Evolutionary conservation across 257 asterid species (phyloP), one percentile per base, ranked within the genome.

Genomic region (Apocynum venetum): DNA sequence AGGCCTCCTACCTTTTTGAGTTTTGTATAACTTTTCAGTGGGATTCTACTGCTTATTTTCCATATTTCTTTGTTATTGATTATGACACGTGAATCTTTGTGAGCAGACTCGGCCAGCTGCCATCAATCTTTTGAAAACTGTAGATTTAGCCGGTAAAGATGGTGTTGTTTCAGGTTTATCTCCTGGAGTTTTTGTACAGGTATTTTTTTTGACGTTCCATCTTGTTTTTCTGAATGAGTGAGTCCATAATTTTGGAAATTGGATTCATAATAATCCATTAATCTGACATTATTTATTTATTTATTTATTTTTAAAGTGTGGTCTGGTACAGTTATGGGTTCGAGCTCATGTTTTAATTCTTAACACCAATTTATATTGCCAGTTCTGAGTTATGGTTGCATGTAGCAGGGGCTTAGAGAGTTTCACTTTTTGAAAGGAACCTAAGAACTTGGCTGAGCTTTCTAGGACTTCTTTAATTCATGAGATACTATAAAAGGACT

Each of bases 151-250:
- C 77, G 97, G 97, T 81, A 89, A 85, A 83, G 93, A 85, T 79
- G 97, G 97, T 80, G 85, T 93, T 78, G 20, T 88, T 80, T 93
- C 99, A 65, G 98, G 91, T 83, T 78, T 79, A 51, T 87, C 97
- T 78, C 97, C 98, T 49, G 99, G 99, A 60, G 97, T 96, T 80
- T 96, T 93, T 82, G 84, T 96, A 73, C 99, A 96, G 97, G 99
- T 96, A 69, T 49, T 52, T 57, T 71, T 77, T 77, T 74, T 41
- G 43, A n/a, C 40, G 8, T 46, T 77, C 44, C 64, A 57, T 71
- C 59, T 1, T 9, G 4, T 70, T 57, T 6, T 77, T 4, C 31
- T 56, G 63, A 35, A 51, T 19, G 25, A 63, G 43, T 25, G 57
- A 20, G 12, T 15, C 4, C 2, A 8, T 19, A 2, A 14, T 17